Evolutionary conservation across 2,329 filamentous ascomycete genomes (phyloP).

Genomic region (Catunica adiposa): DNA sequence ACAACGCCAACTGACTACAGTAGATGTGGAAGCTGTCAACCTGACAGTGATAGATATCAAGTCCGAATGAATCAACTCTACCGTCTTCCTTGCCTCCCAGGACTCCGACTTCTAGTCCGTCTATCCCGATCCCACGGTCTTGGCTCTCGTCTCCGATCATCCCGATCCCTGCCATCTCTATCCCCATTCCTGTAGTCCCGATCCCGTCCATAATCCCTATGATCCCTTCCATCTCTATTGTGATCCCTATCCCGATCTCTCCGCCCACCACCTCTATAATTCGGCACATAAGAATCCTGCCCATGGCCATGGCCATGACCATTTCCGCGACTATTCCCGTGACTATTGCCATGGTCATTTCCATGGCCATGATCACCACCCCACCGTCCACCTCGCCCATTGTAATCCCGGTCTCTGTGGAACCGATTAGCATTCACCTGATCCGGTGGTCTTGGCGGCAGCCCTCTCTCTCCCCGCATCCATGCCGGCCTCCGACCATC

Average conservation of each 20-base stretch:
- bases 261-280: constrained; percentile 19
- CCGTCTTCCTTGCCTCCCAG: constrained; percentile 23
- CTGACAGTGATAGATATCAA: too few species aligned
- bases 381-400: constrained; percentile 1
- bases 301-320: background rate
- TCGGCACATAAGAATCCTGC: constrained; percentile 11
- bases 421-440: constrained; percentile 4
- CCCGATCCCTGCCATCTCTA: constrained; percentile 28
- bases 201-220: constrained; percentile 20
- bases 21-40: too few species aligned
- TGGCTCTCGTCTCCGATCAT: constrained; percentile 23
- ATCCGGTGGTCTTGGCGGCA: constrained; percentile 9
- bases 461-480: constrained; percentile 15
- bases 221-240: constrained; percentile 19
- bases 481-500: constrained; percentile 25
- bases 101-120: constrained; percentile 25
- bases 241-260: constrained; percentile 20
- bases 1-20: too few species aligned
- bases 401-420: background rate
- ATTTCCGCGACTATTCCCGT: background rate
- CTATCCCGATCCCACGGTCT: constrained; percentile 21
- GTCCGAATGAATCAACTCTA: too few species aligned
- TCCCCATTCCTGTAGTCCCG: constrained; percentile 29
- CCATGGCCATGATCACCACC: constrained; percentile 4
- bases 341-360: background rate